These are phyloP conservation scores for Nemania diffusa DNA, from an alignment of 2,329 filamentous ascomycete species.

Conservation along the genomic window DNA sequence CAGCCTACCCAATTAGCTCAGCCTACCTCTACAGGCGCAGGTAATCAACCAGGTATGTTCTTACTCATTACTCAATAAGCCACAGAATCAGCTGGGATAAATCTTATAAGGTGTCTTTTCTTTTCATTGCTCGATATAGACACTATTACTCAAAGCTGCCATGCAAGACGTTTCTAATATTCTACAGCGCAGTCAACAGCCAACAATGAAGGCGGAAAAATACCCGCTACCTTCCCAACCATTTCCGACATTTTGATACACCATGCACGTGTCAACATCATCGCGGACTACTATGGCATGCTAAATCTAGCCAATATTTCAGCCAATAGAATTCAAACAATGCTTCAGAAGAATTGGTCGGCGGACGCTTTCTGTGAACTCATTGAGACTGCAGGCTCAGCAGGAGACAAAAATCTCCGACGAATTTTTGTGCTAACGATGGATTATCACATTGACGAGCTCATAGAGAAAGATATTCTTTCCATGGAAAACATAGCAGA, in stretches of 20 bases:
- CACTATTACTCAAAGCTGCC: not conserved
- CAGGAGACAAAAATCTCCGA: no score
- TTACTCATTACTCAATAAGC: not conserved
- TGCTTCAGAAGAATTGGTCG: not conserved
- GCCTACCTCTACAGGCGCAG: not conserved
- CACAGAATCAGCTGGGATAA: not conserved
- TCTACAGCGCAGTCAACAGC: no score
- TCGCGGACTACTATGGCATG: slow-evolving; percentile 9
- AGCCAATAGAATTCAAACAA: not conserved
- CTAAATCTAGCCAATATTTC: not conserved
- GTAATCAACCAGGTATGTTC: not conserved
- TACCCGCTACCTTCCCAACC: not conserved
- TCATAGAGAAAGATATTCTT: not conserved
- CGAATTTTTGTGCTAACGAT: no score
- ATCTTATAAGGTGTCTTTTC: no score
- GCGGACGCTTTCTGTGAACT: slow-evolving; percentile 2
- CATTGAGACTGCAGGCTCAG: not conserved
- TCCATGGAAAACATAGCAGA: no score
- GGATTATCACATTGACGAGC: slow-evolving; percentile 1
- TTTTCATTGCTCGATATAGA: not conserved
- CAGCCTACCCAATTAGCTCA: not conserved
- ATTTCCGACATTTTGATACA: not conserved
- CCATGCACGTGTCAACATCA: slow-evolving; percentile 11
- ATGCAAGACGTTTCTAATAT: no score
- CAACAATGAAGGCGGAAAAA: not conserved